Percentiles rank a stretch among this genome's conserved stretches.
Conservation (phyloP, 805 yeast genomes). For the Candida fluviatilis region DNA sequence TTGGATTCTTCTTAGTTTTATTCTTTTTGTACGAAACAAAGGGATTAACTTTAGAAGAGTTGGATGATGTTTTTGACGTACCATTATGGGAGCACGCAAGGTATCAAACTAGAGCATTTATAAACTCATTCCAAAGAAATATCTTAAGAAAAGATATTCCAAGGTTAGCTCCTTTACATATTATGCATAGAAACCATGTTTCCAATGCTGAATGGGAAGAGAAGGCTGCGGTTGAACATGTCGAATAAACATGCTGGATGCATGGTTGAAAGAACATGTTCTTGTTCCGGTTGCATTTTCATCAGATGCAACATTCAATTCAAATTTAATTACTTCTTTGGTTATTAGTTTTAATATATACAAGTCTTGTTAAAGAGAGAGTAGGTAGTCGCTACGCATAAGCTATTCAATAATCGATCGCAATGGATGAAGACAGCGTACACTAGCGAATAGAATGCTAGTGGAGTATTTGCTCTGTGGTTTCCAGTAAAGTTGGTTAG, state of each 20-base stretch:
- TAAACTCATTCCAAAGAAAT: conserved; percentile 42
- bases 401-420: too few relatives aligned
- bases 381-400: too few relatives aligned
- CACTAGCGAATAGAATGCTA: too few relatives aligned
- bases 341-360: too few relatives aligned
- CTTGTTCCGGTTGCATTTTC: not conserved
- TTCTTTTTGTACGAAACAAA: conserved; percentile 69
- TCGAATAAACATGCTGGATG: conserved; percentile 29
- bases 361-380: too few relatives aligned
- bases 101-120: conserved; percentile 29
- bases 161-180: conserved; percentile 54
- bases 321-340: not conserved
- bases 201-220: conserved; percentile 62
- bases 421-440: too few relatives aligned
- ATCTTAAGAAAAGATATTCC: conserved; percentile 44
- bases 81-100: conserved; percentile 54
- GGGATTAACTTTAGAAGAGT: conserved; percentile 68
- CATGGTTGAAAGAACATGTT: too few relatives aligned
- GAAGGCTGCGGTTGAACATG: conserved; percentile 49
- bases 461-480: too few relatives aligned
- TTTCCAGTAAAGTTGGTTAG: too few relatives aligned
- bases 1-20: conserved; percentile 66
- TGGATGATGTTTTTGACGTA: conserved; percentile 68
- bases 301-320: too few relatives aligned
- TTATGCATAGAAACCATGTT: conserved; percentile 55